These are phyloP conservation scores for Aureobasidium mangrovei DNA, from an alignment of 2,329 filamentous ascomycete genomes.

Conservation along the genomic window DNA sequence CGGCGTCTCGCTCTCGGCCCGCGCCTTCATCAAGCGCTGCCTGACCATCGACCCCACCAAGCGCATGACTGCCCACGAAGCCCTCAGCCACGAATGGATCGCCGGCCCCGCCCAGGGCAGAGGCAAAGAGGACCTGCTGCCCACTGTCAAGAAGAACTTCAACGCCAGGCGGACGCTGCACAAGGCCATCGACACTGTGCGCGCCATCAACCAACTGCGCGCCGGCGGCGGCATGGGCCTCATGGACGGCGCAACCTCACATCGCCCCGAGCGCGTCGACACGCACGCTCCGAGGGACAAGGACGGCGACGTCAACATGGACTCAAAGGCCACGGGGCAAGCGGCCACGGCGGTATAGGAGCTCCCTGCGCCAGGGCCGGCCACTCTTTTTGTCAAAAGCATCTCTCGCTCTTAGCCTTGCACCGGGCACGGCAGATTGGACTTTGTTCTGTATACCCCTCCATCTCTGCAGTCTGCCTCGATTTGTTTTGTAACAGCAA, in stretches of 20 bases:
- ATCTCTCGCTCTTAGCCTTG: neutral
- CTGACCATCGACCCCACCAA: constrained; percentile 80
- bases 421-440: neutral
- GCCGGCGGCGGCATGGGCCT: constrained; percentile 49
- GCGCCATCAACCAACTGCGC: constrained; percentile 58
- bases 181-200: constrained; percentile 59
- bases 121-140: constrained; percentile 48
- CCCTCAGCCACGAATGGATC: constrained; percentile 57
- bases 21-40: constrained; percentile 87
- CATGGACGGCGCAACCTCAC: constrained; percentile 52
- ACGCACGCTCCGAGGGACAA: constrained; percentile 20
- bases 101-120: constrained; percentile 45
- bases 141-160: constrained; percentile 62
- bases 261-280: constrained; percentile 39
- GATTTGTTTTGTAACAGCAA: too few species aligned
- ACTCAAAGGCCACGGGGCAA: constrained; percentile 23
- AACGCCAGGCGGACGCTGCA: constrained; percentile 57
- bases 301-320: constrained; percentile 28
- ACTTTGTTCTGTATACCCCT: constrained; percentile 6
- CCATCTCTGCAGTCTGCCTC: neutral
- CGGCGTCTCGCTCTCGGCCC: constrained; percentile 71
- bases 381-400: too few species aligned
- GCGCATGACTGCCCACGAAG: constrained; percentile 85
- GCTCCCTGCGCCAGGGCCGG: too few species aligned
- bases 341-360: neutral